Conservation (phyloP, 2,329 filamentous ascomycete species). For the Verticillium nonalfalfae region DNA sequence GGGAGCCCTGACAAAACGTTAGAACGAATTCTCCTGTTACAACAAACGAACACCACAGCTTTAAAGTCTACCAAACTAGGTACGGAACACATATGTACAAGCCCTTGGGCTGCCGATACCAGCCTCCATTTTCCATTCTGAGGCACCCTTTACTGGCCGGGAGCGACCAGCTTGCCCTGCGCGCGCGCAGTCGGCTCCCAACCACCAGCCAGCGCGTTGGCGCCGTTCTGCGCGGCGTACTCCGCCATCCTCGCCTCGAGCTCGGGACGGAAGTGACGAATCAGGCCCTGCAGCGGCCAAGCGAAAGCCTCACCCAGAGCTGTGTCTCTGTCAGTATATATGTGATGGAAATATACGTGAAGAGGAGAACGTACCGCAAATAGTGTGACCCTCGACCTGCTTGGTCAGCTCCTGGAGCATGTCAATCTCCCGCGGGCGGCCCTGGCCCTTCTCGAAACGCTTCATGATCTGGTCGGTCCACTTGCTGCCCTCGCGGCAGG, state of each 20-base stretch:
- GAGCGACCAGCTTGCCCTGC: conserved; percentile 79
- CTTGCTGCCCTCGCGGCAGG: conserved; percentile 98
- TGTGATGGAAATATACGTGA: background rate
- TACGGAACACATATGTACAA: conserved; percentile 15
- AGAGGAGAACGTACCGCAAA: conserved; percentile 64
- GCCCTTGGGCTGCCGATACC: conserved; percentile 9
- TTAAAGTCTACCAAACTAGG: conserved; percentile 11
- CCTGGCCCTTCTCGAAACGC: conserved; percentile 88
- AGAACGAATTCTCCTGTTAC: background rate
- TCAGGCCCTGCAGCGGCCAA: conserved; percentile 96
- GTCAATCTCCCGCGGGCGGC: conserved; percentile 87
- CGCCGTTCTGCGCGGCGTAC: conserved; percentile 67
- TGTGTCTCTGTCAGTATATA: conserved; percentile 27
- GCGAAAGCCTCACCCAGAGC: conserved; percentile 95
- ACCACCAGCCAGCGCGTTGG: conserved; percentile 74
- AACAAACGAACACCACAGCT: conserved; percentile 4
- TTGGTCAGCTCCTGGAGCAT: conserved; percentile 99
- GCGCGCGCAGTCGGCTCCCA: conserved; percentile 71
- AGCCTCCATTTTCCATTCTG: conserved; percentile 4
- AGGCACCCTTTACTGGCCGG: conserved; percentile 65
- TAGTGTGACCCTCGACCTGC: conserved; percentile 98
- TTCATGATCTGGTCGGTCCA: conserved; percentile 99
- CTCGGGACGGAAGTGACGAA: conserved; percentile 96
- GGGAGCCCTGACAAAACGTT: background rate
- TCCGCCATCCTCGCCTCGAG: conserved; percentile 85